Percentiles rank a stretch among this genome's conserved stretches.
phyloP scores from a whole-genome alignment of 371 early-diverging fungal genomes.

The Mucor circinelloides region DNA sequence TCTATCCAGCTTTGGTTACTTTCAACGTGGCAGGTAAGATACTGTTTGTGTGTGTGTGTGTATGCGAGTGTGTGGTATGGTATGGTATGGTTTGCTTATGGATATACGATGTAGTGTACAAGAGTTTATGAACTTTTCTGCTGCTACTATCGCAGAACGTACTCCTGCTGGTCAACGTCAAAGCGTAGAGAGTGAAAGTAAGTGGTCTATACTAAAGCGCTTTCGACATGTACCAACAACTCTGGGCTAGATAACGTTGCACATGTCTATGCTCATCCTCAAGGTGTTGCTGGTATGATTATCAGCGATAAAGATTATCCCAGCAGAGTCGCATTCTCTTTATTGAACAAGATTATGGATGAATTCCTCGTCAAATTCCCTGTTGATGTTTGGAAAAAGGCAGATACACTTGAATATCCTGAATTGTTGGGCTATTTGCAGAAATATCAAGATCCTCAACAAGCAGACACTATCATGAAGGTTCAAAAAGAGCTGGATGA shows the following conservation, averaged over 20 bases:
- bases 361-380: slow-evolving; percentile 82
- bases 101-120: slow-evolving; percentile 62
- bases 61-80: too few species aligned
- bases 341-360: slow-evolving; percentile 85
- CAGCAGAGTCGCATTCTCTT: slow-evolving; percentile 85
- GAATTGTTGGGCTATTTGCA: slow-evolving; percentile 73
- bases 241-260: slow-evolving; percentile 72
- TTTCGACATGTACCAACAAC: neutral
- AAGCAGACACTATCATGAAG: slow-evolving; percentile 92
- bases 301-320: slow-evolving; percentile 94
- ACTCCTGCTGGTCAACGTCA: slow-evolving; percentile 83
- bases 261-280: slow-evolving; percentile 77
- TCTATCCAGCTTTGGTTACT: slow-evolving; percentile 84
- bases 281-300: slow-evolving; percentile 78
- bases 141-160: slow-evolving; percentile 85
- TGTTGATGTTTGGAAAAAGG: slow-evolving; percentile 56
- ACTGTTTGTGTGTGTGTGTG: neutral
- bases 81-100: neutral
- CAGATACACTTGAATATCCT: slow-evolving; percentile 58
- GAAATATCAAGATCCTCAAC: slow-evolving; percentile 92
- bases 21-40: slow-evolving; percentile 81
- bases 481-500: slow-evolving; percentile 98
- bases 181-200: slow-evolving; percentile 86
- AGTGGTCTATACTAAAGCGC: slow-evolving; percentile 5
- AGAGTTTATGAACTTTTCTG: slow-evolving; percentile 90